Evolutionary conservation across 2,329 filamentous ascomycete genomes (phyloP), one percentile per base, ranked within the genome.

Genomic region (Aspergillus japonicus): DNA sequence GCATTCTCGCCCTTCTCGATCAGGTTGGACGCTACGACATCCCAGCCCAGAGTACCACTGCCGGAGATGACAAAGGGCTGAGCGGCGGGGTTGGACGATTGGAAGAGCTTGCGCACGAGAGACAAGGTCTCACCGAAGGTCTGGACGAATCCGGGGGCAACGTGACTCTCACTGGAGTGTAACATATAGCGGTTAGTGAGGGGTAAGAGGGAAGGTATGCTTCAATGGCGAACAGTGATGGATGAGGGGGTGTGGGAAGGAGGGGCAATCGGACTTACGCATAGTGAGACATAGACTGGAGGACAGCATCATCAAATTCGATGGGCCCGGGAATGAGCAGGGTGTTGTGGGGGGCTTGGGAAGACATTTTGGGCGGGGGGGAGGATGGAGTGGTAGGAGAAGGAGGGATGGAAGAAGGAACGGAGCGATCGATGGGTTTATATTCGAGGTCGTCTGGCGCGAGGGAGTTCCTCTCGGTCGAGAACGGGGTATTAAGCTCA

Each of bases 241-340:
- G 49, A 42, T 6, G 58, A 60, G 21, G 24, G 44, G 50, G n/a
- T 60, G 63, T 12, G 33, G 33, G 33, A 35, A 64, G 50, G 33
- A 29, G 53, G 26, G 52, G 61, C 47, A 65, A 62, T 35, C 10
- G 35, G 47, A 69, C 67, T 66, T 61, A 74, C 79, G 71, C 81
- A 92, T 89, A 96, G 80, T 96, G 92, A 82, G 90, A 89, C 94
- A 97, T 97, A 62, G 92, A 91, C 77, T 93, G 86, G 55, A 97
- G 87, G 62, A 98, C 94, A 51, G 88, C 92, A 94, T 98, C 94
- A 76, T 97, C 94, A 74, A 97, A 97, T 81, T 98, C 94, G 77
- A 98, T 96, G 72, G 95, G 95, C 65, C 95, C 95, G 53, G 95
- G 95, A 73, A 99, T 98, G 80, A 99, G 87, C 78, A 99, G 83